Percentiles rank a stretch among this genome's conserved stretches.
Evolutionary conservation across 2,329 filamentous ascomycete species (phyloP).

Genomic region (Daldinia eschscholtzii): DNA sequence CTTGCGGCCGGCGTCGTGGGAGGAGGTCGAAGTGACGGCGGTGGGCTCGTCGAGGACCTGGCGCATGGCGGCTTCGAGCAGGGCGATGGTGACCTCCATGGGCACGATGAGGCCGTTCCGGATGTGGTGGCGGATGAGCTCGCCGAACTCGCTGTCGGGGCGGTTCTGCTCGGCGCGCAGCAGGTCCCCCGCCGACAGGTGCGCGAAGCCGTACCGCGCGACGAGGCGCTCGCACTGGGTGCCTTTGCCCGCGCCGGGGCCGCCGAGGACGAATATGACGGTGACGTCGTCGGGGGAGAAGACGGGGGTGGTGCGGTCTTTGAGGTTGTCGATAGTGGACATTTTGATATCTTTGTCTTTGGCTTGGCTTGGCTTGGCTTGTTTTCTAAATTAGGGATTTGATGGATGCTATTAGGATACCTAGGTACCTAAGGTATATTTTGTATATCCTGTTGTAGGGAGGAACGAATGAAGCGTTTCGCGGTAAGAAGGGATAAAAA

Average conservation of each 20-base stretch:
- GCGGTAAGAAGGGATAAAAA: background rate
- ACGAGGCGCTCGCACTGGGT: constrained; percentile 95
- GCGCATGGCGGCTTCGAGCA: constrained; percentile 94
- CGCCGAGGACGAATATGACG: constrained; percentile 97
- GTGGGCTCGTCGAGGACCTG: constrained; percentile 67
- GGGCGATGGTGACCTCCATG: constrained; percentile 96
- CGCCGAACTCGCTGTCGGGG: constrained; percentile 86
- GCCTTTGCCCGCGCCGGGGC: constrained; percentile 94
- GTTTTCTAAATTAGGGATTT: background rate
- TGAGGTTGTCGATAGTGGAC: constrained; percentile 55
- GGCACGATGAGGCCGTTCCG: constrained; percentile 95
- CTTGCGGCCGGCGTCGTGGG: constrained; percentile 29
- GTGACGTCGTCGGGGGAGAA: constrained; percentile 84
- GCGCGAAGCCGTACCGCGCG: constrained; percentile 87
- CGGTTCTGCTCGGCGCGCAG: constrained; percentile 94
- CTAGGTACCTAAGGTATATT: no score
- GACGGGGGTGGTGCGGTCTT: constrained; percentile 67
- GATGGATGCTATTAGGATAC: background rate
- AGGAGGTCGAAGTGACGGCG: background rate
- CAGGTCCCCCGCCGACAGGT: constrained; percentile 93
- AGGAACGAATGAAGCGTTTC: background rate
- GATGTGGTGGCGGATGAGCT: constrained; percentile 94
- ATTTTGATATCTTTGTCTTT: constrained; percentile 57
- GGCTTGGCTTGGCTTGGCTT: background rate
- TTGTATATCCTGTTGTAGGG: background rate